Evolutionary conservation across 1,284 basidiomycete species (phyloP).

Genomic region (Amylostereum chailletii): DNA sequence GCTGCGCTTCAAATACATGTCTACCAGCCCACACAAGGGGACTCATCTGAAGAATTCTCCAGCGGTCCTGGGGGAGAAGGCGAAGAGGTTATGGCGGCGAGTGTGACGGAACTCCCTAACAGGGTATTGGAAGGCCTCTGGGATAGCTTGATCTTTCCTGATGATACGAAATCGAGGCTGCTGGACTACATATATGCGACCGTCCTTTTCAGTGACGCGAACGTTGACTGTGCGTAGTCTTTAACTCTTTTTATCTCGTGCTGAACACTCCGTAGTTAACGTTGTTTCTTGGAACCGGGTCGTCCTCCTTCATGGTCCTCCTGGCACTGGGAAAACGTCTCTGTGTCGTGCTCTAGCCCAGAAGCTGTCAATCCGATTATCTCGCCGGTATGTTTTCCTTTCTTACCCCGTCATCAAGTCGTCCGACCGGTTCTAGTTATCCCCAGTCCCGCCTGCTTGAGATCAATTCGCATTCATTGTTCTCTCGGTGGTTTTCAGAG

Average conservation of each 20-base stretch:
- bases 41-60: constrained; percentile 73
- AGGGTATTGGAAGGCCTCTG: constrained; percentile 83
- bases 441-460: constrained; percentile 83
- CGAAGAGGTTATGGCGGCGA: constrained; percentile 78
- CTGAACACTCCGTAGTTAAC: constrained; percentile 49
- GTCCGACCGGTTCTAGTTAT: constrained; percentile 46
- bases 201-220: constrained; percentile 80
- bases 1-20: constrained; percentile 74
- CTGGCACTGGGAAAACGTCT: constrained; percentile 96
- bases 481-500: constrained; percentile 97
- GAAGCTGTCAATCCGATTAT: constrained; percentile 88
- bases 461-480: constrained; percentile 95
- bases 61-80: constrained; percentile 58
- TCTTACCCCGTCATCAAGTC: neutral
- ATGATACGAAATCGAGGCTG: constrained; percentile 82
- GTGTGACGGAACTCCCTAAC: constrained; percentile 80
- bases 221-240: constrained; percentile 68
- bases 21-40: constrained; percentile 70
- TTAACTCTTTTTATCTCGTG: constrained; percentile 7
- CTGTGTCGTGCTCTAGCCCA: constrained; percentile 93
- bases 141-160: constrained; percentile 84
- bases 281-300: constrained; percentile 94
- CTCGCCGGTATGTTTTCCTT: constrained; percentile 52
- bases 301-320: constrained; percentile 91
- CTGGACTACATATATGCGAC: constrained; percentile 95